These are phyloP conservation scores for Saturnispora saitoi DNA, from an alignment of 805 yeast genomes.

Conservation along the genomic window DNA sequence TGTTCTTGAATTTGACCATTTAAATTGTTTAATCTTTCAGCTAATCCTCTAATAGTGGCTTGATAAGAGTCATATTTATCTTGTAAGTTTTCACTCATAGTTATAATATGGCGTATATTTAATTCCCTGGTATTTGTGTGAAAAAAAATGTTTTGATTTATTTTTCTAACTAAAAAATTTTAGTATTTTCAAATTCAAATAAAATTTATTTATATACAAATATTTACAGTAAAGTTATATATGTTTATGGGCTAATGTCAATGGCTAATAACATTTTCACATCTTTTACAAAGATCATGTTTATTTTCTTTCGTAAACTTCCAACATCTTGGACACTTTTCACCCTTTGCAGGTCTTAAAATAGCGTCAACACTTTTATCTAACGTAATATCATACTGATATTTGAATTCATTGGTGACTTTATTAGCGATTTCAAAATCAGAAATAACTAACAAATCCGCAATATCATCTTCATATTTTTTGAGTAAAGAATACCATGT, in stretches of 20 bases:
- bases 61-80: slow-evolving; percentile 44
- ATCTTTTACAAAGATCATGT: slow-evolving; percentile 56
- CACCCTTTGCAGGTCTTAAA: slow-evolving; percentile 31
- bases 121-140: too few species aligned
- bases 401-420: slow-evolving; percentile 16
- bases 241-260: neutral
- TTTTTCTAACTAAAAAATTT: neutral
- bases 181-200: neutral
- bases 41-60: slow-evolving; percentile 37
- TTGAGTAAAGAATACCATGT: slow-evolving; percentile 10
- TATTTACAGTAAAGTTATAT: neutral
- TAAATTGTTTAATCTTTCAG: slow-evolving; percentile 38
- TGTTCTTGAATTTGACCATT: slow-evolving; percentile 40
- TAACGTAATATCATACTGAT: slow-evolving; percentile 23
- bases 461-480: slow-evolving; percentile 35
- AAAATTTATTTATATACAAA: neutral
- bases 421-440: slow-evolving; percentile 28
- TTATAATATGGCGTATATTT: neutral
- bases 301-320: slow-evolving; percentile 48
- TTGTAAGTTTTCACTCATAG: slow-evolving; percentile 28
- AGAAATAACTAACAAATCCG: slow-evolving; percentile 59
- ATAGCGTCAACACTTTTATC: slow-evolving; percentile 26
- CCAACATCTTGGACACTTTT: slow-evolving; percentile 96
- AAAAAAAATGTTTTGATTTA: neutral
- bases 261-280: slow-evolving; percentile 35